Base-by-base conservation (phyloP, 2,329 filamentous ascomycete genomes). In the Capronia coronata region DNA sequence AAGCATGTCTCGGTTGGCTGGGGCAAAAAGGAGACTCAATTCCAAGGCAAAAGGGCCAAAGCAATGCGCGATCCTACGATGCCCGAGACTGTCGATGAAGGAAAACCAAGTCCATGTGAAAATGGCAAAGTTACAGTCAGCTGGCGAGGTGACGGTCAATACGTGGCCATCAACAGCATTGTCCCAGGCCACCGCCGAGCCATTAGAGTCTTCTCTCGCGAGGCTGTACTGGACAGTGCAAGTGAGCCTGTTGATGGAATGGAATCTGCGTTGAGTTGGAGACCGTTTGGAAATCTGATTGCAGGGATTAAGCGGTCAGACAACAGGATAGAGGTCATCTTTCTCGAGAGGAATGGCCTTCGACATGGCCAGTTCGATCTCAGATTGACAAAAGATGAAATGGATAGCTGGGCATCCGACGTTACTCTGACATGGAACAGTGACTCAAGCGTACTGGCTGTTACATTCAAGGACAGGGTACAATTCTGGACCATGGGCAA, bases 11-110 rank as follows among this genome's bases (percentile, higher is more conserved):
- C 89, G 16, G 91, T 98, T 18, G 93, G 93, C 43, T 98, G 93
- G 93, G 93, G 93, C 52, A 97, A 97, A 73, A 88, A 86, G 65
- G 93, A 98, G 69, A 98, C 93, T 0, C 93, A 98, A 66, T 98
- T 98, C 67, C 87, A 96, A 64, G 93, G 93, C 43, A 88, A 87
- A 62, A 82, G 90, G 55, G 91, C 90, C 49, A 83, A 81, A 69
- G 89, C 89, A 16, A 73, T 97, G 57, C 80, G 87, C 46, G 93
- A 98, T 67, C 93, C 93, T 13, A 98, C 93, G 8, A 87, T 98
- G 59, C 93, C 93, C 0, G 90, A 97, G 65, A 87, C 84, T 64
- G 79, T 96, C 14, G 93, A 97, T 62, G 80, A 90, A 64, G 93
- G 93, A 34, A 71, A 80, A 6, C 70, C 90, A 13, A 94, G 87